These are phyloP conservation scores for Creolimax fragrantissima DNA, from an alignment of 78 protist genomes.

Conservation along the genomic window DNA sequence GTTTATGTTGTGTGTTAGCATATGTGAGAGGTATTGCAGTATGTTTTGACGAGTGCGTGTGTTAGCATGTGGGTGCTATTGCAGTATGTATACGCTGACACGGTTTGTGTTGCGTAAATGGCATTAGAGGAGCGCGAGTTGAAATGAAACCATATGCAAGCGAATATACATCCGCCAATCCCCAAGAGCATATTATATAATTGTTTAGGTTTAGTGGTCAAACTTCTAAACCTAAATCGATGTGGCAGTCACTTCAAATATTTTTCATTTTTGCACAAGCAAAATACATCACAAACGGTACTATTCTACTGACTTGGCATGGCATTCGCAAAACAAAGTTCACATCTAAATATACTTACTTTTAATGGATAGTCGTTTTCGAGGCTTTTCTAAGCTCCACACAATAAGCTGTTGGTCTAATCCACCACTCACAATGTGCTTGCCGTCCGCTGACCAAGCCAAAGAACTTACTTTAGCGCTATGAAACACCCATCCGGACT, in stretches of 20 bases:
- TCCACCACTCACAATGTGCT: conserved; percentile 48
- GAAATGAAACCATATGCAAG: background rate
- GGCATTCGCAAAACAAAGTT: too few species aligned
- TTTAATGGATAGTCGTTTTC: conserved; percentile 47
- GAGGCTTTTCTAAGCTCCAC: conserved; percentile 48
- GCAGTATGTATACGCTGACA: background rate
- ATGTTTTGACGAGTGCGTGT: too few species aligned
- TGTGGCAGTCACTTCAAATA: too few species aligned
- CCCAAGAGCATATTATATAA: background rate
- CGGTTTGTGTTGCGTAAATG: background rate
- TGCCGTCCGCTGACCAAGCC: conserved; percentile 58
- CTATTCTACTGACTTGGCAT: too few species aligned
- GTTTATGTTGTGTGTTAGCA: background rate
- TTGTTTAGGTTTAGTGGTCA: too few species aligned
- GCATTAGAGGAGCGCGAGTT: background rate
- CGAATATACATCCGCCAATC: background rate
- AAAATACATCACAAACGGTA: too few species aligned
- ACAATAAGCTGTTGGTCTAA: conserved; percentile 56
- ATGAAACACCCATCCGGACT: conserved; percentile 65
- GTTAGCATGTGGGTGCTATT: too few species aligned
- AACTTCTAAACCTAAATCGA: too few species aligned
- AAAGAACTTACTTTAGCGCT: conserved; percentile 58
- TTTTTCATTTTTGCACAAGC: too few species aligned
- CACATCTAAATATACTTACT: too few species aligned
- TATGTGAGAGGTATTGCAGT: background rate